Percentiles rank a stretch among this genome's conserved stretches.
Conservation (phyloP, 768 basidiomycete genomes). For the Naganishia onofrii region DNA sequence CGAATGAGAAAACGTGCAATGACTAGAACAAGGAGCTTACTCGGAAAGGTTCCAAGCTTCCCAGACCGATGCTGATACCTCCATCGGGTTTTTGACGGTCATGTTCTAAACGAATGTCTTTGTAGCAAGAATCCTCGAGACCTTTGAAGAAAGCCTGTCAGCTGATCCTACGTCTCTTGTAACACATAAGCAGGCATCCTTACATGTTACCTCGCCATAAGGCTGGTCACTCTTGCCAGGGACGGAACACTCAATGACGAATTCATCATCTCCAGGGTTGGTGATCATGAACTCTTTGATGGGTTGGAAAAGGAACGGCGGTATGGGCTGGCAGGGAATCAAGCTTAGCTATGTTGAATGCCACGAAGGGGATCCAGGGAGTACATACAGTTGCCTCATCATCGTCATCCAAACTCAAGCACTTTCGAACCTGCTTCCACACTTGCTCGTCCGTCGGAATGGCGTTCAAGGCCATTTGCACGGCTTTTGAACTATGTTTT, state of each 20-base stretch:
- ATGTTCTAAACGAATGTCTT: slow-evolving; percentile 11
- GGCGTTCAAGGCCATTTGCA: not conserved
- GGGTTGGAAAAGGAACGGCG: slow-evolving; percentile 16
- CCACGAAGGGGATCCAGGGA: not conserved
- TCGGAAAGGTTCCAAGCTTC: slow-evolving; percentile 7
- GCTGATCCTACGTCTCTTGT: not conserved
- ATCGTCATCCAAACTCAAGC: slow-evolving; percentile 18
- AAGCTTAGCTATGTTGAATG: not conserved
- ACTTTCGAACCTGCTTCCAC: slow-evolving; percentile 3
- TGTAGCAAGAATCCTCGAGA: slow-evolving; percentile 22
- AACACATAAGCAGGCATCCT: not conserved
- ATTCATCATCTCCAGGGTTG: slow-evolving; percentile 22
- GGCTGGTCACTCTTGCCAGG: slow-evolving; percentile 8
- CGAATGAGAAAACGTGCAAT: not conserved
- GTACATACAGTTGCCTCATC: slow-evolving; percentile 23
- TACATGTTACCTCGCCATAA: slow-evolving; percentile 25
- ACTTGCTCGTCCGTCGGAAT: slow-evolving; percentile 10
- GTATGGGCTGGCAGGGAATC: slow-evolving; percentile 3
- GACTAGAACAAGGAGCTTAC: not conserved
- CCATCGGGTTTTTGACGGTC: slow-evolving; percentile 13
- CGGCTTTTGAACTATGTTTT: not conserved
- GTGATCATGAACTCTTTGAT: slow-evolving; percentile 4
- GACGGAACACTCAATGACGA: slow-evolving; percentile 22
- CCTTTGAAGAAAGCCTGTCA: slow-evolving; percentile 1
- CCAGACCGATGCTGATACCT: slow-evolving; percentile 22